phyloP scores from a whole-genome alignment of 2,329 filamentous ascomycete genomes.

The Dryadomyces quercivorus region DNA sequence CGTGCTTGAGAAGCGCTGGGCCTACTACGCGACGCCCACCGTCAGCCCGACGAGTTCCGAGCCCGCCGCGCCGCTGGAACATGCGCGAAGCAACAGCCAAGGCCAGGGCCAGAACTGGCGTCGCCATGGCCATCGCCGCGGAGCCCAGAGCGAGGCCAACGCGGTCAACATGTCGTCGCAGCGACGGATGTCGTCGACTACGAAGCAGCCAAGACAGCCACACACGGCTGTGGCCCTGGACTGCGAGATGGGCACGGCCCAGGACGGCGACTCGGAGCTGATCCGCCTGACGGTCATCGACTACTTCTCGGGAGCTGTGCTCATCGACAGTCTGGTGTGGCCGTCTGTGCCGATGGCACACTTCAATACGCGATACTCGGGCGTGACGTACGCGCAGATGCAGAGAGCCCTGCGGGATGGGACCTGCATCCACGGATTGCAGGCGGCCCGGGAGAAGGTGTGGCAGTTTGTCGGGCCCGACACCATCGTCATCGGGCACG shows the following conservation, averaged over 20 bases:
- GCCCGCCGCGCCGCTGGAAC: too few species aligned
- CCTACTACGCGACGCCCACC: too few species aligned
- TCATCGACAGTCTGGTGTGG: not conserved
- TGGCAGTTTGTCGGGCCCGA: not conserved
- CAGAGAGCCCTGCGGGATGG: not conserved
- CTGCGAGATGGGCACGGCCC: slow-evolving; percentile 1
- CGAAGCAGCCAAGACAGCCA: not conserved
- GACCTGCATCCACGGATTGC: not conserved
- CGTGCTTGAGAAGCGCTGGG: not conserved
- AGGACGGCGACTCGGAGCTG: not conserved
- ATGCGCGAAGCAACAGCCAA: too few species aligned
- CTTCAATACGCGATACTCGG: slow-evolving; percentile 1
- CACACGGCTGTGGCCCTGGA: not conserved
- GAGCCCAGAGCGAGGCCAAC: too few species aligned
- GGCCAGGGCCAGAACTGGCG: too few species aligned
- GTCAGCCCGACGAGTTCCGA: too few species aligned
- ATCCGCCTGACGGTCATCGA: not conserved
- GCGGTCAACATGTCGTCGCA: not conserved
- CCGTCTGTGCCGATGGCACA: not conserved
- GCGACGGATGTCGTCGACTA: too few species aligned
- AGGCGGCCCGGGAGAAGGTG: not conserved
- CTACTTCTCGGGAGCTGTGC: not conserved
- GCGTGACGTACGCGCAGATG: not conserved
- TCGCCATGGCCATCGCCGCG: too few species aligned
- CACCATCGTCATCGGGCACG: not conserved